A percentile compares a stretch with the other conserved stretches of the same genome.
Conservation (phyloP, 805 yeast genomes). For the Saccharomycopsis oosterbeekiorum region DNA sequence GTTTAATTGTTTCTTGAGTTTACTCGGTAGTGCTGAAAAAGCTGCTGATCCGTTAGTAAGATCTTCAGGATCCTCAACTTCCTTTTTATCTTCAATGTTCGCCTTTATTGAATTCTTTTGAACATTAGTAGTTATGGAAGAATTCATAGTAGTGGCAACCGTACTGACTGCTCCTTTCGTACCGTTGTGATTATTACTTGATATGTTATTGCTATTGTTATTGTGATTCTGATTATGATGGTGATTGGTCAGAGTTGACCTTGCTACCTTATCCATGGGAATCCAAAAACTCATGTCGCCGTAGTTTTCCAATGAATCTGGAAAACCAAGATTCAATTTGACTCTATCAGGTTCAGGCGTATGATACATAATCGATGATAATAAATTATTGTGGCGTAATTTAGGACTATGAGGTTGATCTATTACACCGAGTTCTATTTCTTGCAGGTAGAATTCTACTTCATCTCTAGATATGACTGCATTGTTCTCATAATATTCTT, state of each 20-base stretch:
- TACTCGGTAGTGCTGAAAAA: slow-evolving; percentile 8
- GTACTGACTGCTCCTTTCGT: neutral
- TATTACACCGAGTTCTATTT: neutral
- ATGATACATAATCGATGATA: neutral
- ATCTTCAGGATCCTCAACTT: neutral
- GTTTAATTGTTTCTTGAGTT: slow-evolving; percentile 8
- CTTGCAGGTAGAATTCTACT: neutral
- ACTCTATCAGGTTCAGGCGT: neutral
- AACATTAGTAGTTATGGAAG: neutral
- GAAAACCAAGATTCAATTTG: neutral
- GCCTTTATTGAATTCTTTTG: neutral
- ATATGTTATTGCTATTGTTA: neutral
- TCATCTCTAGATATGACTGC: neutral
- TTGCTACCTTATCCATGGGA: neutral
- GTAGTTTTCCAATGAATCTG: neutral
- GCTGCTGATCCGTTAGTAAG: slow-evolving; percentile 14
- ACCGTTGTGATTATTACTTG: neutral
- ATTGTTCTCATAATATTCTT: neutral
- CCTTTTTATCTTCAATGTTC: neutral
- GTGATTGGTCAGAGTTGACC: neutral
- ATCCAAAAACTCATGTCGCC: neutral
- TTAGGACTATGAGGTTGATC: neutral
- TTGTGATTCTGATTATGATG: neutral
- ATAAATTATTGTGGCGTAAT: neutral
- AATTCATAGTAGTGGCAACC: neutral